Evolutionary conservation across 305 asterid species (phyloP).

Genomic region (Petunia hybrid): DNA sequence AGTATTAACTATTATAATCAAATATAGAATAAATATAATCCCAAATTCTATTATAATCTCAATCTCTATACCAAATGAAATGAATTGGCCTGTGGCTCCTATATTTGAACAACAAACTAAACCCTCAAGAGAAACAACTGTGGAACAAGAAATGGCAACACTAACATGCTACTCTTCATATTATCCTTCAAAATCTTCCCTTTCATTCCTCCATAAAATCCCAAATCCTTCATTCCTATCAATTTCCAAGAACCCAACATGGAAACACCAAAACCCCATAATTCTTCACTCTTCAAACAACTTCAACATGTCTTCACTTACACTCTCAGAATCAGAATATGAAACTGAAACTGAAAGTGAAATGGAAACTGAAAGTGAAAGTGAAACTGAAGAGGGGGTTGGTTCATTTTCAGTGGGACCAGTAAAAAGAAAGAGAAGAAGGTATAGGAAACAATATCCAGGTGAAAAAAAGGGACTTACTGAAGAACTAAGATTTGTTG

Average conservation of each 20-base stretch:
- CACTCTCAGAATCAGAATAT: constrained; percentile 43
- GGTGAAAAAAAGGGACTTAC: constrained; percentile 84
- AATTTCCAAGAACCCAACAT: constrained; percentile 1
- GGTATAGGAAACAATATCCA: constrained; percentile 84
- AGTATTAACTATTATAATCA: no score
- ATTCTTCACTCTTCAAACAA: constrained; percentile 33
- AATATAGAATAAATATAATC: no score
- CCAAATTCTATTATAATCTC: no score
- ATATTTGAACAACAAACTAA: background rate
- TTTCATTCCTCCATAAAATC: constrained; percentile 22
- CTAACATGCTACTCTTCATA: constrained; percentile 14
- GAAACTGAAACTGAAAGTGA: background rate
- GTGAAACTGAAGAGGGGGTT: constrained; percentile 43
- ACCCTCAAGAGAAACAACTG: background rate
- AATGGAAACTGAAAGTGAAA: constrained; percentile 48
- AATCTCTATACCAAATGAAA: no score
- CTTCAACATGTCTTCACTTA: constrained; percentile 25
- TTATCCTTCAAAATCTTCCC: constrained; percentile 24
- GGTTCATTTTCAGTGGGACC: constrained; percentile 38
- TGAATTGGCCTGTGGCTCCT: background rate
- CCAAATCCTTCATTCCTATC: constrained; percentile 17
- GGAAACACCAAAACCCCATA: constrained; percentile 19
- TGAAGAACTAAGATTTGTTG: constrained; percentile 95
- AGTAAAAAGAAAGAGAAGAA: constrained; percentile 47
- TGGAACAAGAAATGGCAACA: background rate